Evolutionary conservation across 1,139 yeast genomes (phyloP), one percentile per base, ranked within the genome.

Genomic region (Pichia sp.): DNA sequence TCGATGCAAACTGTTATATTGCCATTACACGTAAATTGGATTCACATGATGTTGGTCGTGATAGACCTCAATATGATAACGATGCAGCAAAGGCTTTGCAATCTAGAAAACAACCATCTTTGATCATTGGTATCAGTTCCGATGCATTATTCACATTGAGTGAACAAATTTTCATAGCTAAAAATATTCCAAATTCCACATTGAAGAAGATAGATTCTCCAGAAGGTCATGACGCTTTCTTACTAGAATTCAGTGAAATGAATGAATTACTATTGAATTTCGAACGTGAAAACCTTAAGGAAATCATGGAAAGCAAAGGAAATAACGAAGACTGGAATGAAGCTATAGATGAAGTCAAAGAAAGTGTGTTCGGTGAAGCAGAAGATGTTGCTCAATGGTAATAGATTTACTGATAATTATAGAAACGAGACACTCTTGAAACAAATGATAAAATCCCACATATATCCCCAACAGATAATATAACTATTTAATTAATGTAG

Each of bases 191-290:
- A 6, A 75, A 85, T 56, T 76, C 95, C 2, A 66, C 59, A 7
- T 71, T 93, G 54, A 81, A 82, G 55, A 80, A 80, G 58, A 83
- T 93, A 44, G 81, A 85, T 53, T 89, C 97, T 1, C 95, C 94
- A n/a, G 99, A 93, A 61, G 99, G 99, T 17, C 99, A 93, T 63
- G 99, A 93, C 70, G 99, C 99, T 2, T 93, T 93, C 62, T 70
- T 93, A 53, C 72, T 93, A 44, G 99, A 93, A 66, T 93, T 93
- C 66, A 85, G 81, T 45, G 80, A 83, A 47, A 89, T 93, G 50
- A 88, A 94, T 65, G 70, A 76, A 34, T 73, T 85, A 54, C 81
- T 95, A 52, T 69, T 78, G 39, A 77, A 77, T 4, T 93, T 91
- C 65, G 73, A 91, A 60, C 69, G 70, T 24, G 65, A 68, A 33